Conservation (phyloP, 2,329 filamentous ascomycete species). For the Colletotrichum sp. region DNA sequence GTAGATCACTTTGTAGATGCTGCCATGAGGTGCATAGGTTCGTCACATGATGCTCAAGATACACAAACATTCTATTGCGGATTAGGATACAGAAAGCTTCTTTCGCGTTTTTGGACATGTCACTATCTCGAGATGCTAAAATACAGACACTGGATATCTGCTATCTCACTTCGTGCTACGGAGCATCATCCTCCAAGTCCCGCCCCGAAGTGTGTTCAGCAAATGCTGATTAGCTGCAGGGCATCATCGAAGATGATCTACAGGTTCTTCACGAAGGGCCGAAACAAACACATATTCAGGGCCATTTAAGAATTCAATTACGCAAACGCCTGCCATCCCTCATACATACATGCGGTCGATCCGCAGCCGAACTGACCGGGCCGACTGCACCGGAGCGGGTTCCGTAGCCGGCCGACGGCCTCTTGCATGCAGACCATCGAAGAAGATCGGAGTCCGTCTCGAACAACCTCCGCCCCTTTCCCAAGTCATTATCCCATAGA, state of each 20-base stretch:
- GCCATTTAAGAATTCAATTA: conserved; percentile 22
- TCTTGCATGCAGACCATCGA: conserved; percentile 13
- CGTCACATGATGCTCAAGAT: not conserved
- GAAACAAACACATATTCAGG: not conserved
- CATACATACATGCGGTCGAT: conserved; percentile 25
- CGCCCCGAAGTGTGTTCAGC: not conserved
- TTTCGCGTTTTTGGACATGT: not conserved
- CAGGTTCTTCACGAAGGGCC: not conserved
- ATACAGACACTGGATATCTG: not conserved
- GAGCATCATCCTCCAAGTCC: not conserved
- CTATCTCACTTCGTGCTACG: not conserved
- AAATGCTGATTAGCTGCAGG: not conserved
- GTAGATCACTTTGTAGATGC: not conserved
- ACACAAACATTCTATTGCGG: not conserved
- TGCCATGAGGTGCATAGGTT: not conserved
- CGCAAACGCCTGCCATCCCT: conserved; percentile 24
- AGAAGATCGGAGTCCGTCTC: conserved; percentile 12
- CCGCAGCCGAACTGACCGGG: conserved; percentile 22
- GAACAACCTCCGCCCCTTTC: conserved; percentile 37
- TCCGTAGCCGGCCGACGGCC: not conserved
- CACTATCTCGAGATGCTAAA: not conserved
- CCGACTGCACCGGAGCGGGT: not conserved
- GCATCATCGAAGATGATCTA: too few species aligned
- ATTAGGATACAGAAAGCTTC: too few species aligned
- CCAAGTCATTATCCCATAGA: conserved; percentile 21